Base-by-base conservation (phyloP, 2,329 filamentous ascomycete genomes). In the Pseudocercospora ulei region DNA sequence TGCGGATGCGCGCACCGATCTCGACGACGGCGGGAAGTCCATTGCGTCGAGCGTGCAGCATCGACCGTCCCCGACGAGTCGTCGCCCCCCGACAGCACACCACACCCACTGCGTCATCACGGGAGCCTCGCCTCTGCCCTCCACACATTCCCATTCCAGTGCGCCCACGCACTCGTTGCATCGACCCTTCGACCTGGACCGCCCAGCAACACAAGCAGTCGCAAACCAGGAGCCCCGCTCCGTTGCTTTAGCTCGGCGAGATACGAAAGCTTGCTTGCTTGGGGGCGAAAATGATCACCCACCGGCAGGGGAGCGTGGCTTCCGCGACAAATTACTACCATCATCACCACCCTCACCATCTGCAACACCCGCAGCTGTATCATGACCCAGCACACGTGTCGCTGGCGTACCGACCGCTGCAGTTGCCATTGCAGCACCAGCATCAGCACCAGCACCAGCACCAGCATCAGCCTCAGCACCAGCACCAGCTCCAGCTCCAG, bases 351-450 rank as follows among this genome's bases (percentile, higher is more conserved):
- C 41, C 27, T 19, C 48, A 42, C 16, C 48, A 44, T 13, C 44
- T 41, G n/a, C 46, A 44, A 23, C 41, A 41, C n/a, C 41, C 50
- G 38, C 46, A 43, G 38, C 44, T 46, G 26, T 54, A 57, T 43
- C 53, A 56, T 52, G 49, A 55, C 28, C 49, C 49, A 56, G 56
- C 53, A 61, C 59, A 53, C 48, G 47, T 52, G 22, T 49, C 58
- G 51, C 58, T 61, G 55, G 57, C 54, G 48, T 63, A 62, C 46
- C 54, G 54, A 48, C 49, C 54, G 44, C 48, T 57, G 51, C 59
- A 56, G 53, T 56, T 63, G 55, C 58, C 62, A 46, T 54, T 62
- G 54, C 62, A 60, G 57, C 55, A n/a, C n/a, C n/a, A n/a, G n/a
- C n/a, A n/a, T n/a, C n/a, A 45, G 23, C 54, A 48, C 11, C 52